Evolutionary conservation across 2,329 filamentous ascomycete species (phyloP), one percentile per base, ranked within the genome.

Genomic region (Venturia aucupariae): DNA sequence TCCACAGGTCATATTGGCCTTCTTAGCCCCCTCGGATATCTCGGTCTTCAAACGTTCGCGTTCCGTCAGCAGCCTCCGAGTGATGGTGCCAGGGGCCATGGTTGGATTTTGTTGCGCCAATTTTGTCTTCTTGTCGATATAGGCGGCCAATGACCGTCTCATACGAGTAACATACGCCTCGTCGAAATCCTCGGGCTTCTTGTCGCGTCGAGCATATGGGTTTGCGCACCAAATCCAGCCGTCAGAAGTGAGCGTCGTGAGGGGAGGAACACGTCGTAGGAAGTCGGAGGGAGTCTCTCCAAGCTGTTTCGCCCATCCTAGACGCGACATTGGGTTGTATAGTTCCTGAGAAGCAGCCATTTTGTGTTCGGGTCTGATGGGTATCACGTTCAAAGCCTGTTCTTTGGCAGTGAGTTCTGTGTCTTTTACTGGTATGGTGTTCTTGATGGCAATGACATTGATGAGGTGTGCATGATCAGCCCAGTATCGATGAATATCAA

Each of bases 151-250:
- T 19, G 89, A 79, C 1, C 83, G 78, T 51, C 73, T 74, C 0
- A 85, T 88, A 19, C 79, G 80, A 27, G 80, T 73, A 2, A 79
- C 75, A 44, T 90, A 83, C 0, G 78, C 74, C 0, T 72, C 67
- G 0, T 83, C 70, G 46, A 83, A 66, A 35, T 68, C 65, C 44
- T 57, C 59, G 15, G 35, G 77, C 73, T 66, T 79, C 76, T 64
- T 77, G 35, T 71, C 68, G 8, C 65, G 71, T 66, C 77, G 78
- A 62, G 27, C 70, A 68, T 82, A 82, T 0, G 87, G 88, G 72
- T 90, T 90, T 62, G 81, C 82, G 51, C 89, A 83, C 77, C 83
- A 91, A 60, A 96, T 90, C 88, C 90, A 94, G 0, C 82, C 82
- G 2, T 81, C 79, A 0, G 76, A 68, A 0, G 70, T 70, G 2